These are phyloP conservation scores for Brassica incana DNA, from an alignment of 345 rosid genomes.

Conservation along the genomic window DNA sequence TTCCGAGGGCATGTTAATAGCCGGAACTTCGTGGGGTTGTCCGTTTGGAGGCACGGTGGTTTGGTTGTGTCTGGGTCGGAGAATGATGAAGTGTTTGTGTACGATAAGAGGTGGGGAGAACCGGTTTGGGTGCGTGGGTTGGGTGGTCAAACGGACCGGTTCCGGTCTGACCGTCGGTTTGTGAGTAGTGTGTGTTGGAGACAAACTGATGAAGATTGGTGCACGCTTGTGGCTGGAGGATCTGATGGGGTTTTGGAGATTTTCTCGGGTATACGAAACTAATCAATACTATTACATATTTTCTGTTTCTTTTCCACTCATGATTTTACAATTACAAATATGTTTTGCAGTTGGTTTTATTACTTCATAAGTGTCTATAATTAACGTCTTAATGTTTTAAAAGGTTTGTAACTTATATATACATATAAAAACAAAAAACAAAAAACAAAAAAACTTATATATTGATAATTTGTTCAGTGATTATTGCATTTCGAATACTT, in stretches of 20 bases:
- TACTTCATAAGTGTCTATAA: constrained; percentile 2
- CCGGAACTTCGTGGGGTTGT: constrained; percentile 78
- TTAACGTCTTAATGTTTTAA: background rate
- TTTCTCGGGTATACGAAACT: constrained; percentile 51
- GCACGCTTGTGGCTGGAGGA: constrained; percentile 77
- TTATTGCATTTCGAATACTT: background rate
- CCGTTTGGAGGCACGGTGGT: constrained; percentile 75
- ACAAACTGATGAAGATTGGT: constrained; percentile 60
- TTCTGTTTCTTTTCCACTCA: background rate
- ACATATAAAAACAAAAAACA: no score
- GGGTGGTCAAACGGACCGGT: constrained; percentile 13
- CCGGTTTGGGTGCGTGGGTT: constrained; percentile 70
- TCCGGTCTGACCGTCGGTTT: constrained; percentile 40
- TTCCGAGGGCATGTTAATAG: constrained; percentile 69
- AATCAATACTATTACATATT: background rate
- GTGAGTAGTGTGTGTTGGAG: constrained; percentile 87
- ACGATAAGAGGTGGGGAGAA: constrained; percentile 75
- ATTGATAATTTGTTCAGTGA: background rate
- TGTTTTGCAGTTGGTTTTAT: constrained; percentile 3
- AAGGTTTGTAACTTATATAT: background rate
- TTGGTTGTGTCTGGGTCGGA: constrained; percentile 85
- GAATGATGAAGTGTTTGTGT: constrained; percentile 65
- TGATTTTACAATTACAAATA: background rate
- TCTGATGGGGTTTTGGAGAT: constrained; percentile 72
- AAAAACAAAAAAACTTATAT: no score